Conservation (phyloP, 352 stramenopile genomes). For the Pythium oligandrum region DNA sequence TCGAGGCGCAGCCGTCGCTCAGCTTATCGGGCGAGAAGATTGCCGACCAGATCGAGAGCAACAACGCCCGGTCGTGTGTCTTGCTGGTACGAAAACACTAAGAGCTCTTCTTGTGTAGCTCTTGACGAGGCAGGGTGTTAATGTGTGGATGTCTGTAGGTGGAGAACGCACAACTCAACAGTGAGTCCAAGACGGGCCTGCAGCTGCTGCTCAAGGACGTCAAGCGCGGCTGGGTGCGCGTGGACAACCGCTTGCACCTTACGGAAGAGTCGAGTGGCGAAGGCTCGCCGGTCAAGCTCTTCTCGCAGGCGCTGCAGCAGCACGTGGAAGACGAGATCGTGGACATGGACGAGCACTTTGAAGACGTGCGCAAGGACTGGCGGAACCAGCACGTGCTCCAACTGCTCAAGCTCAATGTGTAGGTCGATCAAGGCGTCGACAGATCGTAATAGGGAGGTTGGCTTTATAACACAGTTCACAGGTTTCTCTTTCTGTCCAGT, state of each 20-base stretch:
- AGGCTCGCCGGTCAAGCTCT: constrained; percentile 26
- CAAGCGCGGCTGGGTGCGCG: constrained; percentile 67
- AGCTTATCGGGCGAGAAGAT: constrained; percentile 57
- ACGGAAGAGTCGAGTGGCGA: constrained; percentile 36
- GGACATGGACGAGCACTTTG: constrained; percentile 79
- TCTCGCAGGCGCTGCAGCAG: constrained; percentile 48
- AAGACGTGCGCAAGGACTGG: constrained; percentile 70
- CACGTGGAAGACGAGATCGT: constrained; percentile 41
- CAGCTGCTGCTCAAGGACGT: constrained; percentile 77
- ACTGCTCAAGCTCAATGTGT: constrained; percentile 76
- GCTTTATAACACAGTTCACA: too few species aligned
- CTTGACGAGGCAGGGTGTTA: neutral
- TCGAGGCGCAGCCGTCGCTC: constrained; percentile 30
- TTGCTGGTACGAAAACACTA: constrained; percentile 26
- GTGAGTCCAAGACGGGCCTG: constrained; percentile 42
- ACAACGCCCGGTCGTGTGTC: constrained; percentile 66
- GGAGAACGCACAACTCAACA: constrained; percentile 54
- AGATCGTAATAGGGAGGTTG: too few species aligned
- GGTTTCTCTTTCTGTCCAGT: too few species aligned
- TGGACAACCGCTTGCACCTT: constrained; percentile 53
- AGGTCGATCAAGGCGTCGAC: constrained; percentile 1
- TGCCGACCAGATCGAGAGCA: constrained; percentile 59
- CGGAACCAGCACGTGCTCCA: constrained; percentile 61
- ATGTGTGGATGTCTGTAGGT: constrained; percentile 14
- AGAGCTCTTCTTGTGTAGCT: too few species aligned